Evolutionary conservation across 495 filamentous ascomycete species (phyloP).

Genomic region (Lophiotrema nucula): DNA sequence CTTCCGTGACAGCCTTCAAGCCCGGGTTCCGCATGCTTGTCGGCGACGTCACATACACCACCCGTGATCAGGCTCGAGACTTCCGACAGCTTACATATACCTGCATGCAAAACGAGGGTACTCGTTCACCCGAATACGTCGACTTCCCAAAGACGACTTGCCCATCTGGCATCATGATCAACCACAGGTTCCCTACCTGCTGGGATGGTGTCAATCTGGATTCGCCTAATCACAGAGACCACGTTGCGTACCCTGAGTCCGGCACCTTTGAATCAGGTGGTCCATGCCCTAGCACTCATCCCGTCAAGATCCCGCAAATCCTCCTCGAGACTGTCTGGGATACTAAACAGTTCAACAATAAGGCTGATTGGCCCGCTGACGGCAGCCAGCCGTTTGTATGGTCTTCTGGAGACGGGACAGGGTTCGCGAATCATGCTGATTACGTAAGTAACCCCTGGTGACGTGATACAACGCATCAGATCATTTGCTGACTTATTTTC

Average conservation of each 20-base stretch:
- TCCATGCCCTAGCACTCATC: constrained; percentile 29
- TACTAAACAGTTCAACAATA: constrained; percentile 30
- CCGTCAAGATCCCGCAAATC: constrained; percentile 31
- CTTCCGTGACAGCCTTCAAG: constrained; percentile 30
- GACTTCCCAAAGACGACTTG: constrained; percentile 33
- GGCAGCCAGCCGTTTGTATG: constrained; percentile 35
- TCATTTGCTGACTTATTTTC: too few relatives aligned
- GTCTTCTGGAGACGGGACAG: constrained; percentile 35
- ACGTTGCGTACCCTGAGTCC: constrained; percentile 25
- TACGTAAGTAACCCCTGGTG: too few relatives aligned
- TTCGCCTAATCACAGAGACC: constrained; percentile 29
- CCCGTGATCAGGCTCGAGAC: constrained; percentile 13
- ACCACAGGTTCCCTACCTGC: constrained; percentile 34
- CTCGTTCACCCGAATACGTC: constrained; percentile 22
- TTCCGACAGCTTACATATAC: constrained; percentile 29
- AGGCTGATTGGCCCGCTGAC: constrained; percentile 31
- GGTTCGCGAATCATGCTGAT: constrained; percentile 46
- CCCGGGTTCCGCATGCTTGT: constrained; percentile 36
- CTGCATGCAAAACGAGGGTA: constrained; percentile 31
- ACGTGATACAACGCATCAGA: too few relatives aligned
- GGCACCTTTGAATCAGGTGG: constrained; percentile 33
- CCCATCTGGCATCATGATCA: constrained; percentile 34
- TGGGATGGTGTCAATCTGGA: constrained; percentile 37
- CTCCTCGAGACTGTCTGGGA: constrained; percentile 35
- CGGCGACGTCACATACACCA: constrained; percentile 22